These are phyloP conservation scores for Nitzschia sp. DNA, from an alignment of 108 stramenopile genomes.

Conservation along the genomic window DNA sequence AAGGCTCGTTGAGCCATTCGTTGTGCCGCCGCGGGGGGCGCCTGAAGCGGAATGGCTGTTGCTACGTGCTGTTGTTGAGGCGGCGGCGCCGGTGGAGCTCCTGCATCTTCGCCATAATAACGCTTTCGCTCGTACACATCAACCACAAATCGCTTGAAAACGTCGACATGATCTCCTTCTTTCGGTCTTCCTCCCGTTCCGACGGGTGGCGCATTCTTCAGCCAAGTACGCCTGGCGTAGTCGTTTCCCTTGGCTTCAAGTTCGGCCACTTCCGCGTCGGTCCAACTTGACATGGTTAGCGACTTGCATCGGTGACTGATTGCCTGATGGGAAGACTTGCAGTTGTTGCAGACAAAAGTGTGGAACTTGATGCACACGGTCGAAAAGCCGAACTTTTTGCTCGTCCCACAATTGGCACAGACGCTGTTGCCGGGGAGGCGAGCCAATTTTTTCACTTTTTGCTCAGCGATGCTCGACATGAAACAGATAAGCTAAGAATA, in stretches of 20 bases:
- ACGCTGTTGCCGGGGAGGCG: conserved; percentile 57
- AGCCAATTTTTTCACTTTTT: conserved; percentile 67
- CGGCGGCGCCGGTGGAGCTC: conserved; percentile 15
- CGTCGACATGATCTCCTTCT: conserved; percentile 67
- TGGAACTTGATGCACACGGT: conserved; percentile 91
- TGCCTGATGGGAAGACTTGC: conserved; percentile 92
- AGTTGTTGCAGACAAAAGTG: conserved; percentile 92
- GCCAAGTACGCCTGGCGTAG: conserved; percentile 71
- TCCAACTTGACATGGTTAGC: conserved; percentile 88
- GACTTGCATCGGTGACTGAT: conserved; percentile 92
- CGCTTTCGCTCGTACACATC: conserved; percentile 75
- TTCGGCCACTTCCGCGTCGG: conserved; percentile 67
- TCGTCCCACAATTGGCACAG: conserved; percentile 87
- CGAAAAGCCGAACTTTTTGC: conserved; percentile 81
- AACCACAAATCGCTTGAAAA: conserved; percentile 83
- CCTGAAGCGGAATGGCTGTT: conserved; percentile 7
- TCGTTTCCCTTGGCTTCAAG: conserved; percentile 75
- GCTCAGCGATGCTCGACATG: conserved; percentile 61
- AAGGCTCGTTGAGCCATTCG: neutral
- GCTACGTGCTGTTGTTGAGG: conserved; percentile 11
- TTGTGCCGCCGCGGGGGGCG: neutral
- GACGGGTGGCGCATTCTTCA: conserved; percentile 74
- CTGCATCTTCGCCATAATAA: conserved; percentile 61
- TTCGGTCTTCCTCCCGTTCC: conserved; percentile 73
- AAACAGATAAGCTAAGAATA: neutral